Evolutionary conservation across 768 basidiomycete species (phyloP).

Genomic region (Paxillus ammoniavirescens): DNA sequence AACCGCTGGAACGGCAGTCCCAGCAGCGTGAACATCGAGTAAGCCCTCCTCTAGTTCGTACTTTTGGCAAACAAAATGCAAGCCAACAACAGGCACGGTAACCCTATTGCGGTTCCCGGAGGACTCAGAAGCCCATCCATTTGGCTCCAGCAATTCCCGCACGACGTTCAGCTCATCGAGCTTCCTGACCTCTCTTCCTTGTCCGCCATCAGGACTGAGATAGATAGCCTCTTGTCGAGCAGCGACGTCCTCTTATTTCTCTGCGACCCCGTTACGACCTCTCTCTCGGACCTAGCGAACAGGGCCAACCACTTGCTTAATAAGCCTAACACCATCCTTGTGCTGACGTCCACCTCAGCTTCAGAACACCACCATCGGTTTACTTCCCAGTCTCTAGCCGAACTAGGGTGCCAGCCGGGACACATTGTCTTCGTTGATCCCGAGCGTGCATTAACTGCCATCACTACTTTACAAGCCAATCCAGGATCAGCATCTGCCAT

Average conservation of each 20-base stretch:
- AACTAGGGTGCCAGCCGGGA: conserved; percentile 25
- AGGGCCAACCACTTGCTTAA: conserved; percentile 27
- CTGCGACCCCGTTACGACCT: conserved; percentile 56
- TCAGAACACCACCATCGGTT: conserved; percentile 13
- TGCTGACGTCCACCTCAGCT: conserved; percentile 34
- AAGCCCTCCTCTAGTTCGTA: conserved; percentile 5
- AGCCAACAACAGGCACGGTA: conserved; percentile 19
- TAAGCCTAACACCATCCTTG: conserved; percentile 44
- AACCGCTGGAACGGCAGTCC: conserved; percentile 47
- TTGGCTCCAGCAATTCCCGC: conserved; percentile 56
- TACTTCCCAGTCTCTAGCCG: conserved; percentile 21
- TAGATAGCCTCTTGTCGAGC: conserved; percentile 24
- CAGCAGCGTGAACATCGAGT: conserved; percentile 26
- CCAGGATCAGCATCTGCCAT: conserved; percentile 48
- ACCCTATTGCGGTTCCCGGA: conserved; percentile 16
- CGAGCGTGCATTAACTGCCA: conserved; percentile 52
- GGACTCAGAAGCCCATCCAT: conserved; percentile 45
- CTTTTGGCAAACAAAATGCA: neutral
- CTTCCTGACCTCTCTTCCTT: conserved; percentile 19
- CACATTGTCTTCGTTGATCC: conserved; percentile 55
- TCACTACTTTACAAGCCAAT: conserved; percentile 45
- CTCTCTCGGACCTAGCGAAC: conserved; percentile 37
- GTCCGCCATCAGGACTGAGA: conserved; percentile 12
- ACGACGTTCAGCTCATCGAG: conserved; percentile 50
- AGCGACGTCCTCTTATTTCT: conserved; percentile 68